phyloP scores from a whole-genome alignment of 352 stramenopile genomes.

The Blastocystis hominis region DNA sequence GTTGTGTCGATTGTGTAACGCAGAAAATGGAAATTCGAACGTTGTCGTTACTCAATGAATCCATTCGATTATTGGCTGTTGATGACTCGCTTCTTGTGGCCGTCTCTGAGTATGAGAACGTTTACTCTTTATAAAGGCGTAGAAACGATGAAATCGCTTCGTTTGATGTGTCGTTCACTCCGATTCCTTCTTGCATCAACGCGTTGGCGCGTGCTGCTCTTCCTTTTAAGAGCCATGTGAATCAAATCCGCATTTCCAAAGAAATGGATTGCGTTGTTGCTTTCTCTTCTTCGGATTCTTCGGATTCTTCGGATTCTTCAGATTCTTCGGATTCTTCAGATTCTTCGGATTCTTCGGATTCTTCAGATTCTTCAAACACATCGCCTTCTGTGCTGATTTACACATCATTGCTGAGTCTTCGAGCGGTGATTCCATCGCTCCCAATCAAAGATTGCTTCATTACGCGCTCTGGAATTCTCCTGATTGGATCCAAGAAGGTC shows the following conservation, averaged over 20 bases:
- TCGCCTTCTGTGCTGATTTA: background rate
- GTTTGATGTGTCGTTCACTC: background rate
- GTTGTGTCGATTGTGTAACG: background rate
- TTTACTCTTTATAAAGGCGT: background rate
- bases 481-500: background rate
- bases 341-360: background rate
- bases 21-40: background rate
- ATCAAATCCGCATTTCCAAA: background rate
- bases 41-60: background rate
- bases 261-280: background rate
- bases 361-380: background rate
- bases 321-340: background rate
- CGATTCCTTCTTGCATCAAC: background rate
- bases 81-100: background rate
- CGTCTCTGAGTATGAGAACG: background rate
- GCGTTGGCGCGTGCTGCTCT: background rate
- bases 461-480: background rate
- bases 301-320: background rate
- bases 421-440: background rate
- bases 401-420: background rate
- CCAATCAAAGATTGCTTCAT: background rate
- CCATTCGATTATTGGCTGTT: background rate
- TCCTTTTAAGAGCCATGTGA: background rate
- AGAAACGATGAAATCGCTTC: background rate
- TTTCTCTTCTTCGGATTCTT: no score